Evolutionary conservation across 2,329 filamentous ascomycete genomes (phyloP).

Genomic region (Aspergillus pseudoviridinutans): DNA sequence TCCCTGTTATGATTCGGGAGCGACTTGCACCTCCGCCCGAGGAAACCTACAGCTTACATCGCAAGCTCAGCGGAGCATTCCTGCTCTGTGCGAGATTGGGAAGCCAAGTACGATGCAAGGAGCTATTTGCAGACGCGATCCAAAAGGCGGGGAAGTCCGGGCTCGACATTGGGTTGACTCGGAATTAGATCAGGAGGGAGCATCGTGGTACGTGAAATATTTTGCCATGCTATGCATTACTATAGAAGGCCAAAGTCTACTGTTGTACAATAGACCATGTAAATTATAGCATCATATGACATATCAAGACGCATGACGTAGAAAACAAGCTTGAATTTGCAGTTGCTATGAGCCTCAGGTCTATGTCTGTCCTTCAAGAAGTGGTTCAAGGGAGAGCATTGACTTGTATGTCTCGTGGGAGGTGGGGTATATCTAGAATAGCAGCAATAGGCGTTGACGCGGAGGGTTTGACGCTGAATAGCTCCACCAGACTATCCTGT

Average conservation of each 20-base stretch:
- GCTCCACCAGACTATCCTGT: no score
- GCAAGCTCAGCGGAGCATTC: constrained; percentile 94
- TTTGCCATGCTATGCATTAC: neutral
- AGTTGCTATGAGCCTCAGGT: no score
- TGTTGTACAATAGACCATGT: constrained; percentile 4
- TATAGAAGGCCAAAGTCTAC: neutral
- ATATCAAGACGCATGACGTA: no score
- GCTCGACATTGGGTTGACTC: constrained; percentile 3
- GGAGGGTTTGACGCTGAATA: no score
- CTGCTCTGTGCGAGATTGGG: constrained; percentile 82
- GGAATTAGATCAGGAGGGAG: neutral
- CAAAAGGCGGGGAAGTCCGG: constrained; percentile 23
- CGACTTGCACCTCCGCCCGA: constrained; percentile 86
- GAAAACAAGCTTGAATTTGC: no score
- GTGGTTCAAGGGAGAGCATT: no score
- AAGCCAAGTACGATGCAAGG: constrained; percentile 74
- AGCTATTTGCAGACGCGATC: constrained; percentile 60
- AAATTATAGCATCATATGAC: neutral
- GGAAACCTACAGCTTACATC: constrained; percentile 93
- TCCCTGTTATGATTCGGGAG: constrained; percentile 90
- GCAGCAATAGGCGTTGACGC: no score
- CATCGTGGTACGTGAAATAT: neutral
- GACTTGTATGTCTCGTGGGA: no score
- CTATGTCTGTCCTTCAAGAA: no score
- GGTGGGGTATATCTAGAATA: no score